These are phyloP conservation scores for Pleodorina starrii DNA, from an alignment of 139 green algal species.

Conservation along the genomic window DNA sequence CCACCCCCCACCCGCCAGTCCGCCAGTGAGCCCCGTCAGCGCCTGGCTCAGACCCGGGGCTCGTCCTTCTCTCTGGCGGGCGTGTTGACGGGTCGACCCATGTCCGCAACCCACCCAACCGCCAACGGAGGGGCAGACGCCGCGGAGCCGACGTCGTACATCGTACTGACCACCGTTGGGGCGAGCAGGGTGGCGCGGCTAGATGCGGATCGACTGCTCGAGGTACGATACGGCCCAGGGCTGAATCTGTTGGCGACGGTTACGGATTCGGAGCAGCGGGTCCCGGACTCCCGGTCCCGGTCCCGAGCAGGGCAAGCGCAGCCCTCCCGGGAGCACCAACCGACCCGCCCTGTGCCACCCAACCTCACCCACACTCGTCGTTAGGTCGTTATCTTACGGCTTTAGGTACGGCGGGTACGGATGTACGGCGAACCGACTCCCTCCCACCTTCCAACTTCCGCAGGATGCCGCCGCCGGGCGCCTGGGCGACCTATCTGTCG, in stretches of 20 bases:
- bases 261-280: neutral
- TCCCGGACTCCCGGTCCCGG: neutral
- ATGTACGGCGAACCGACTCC: neutral
- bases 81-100: neutral
- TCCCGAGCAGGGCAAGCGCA: neutral
- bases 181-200: neutral
- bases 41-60: neutral
- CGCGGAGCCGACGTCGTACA: neutral
- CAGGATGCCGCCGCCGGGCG: constrained; percentile 20
- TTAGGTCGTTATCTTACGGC: neutral
- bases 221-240: neutral
- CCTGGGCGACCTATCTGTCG: constrained; percentile 3
- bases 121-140: neutral
- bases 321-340: no score
- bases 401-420: neutral
- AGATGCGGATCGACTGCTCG: neutral
- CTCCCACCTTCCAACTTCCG: neutral
- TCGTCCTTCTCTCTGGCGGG: neutral
- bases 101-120: neutral
- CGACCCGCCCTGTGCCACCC: neutral
- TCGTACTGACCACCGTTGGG: neutral
- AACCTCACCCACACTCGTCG: neutral
- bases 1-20: neutral
- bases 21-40: neutral
- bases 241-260: neutral